Conservation (phyloP, 441 rosid species). For the Theobroma grandiflorum region DNA sequence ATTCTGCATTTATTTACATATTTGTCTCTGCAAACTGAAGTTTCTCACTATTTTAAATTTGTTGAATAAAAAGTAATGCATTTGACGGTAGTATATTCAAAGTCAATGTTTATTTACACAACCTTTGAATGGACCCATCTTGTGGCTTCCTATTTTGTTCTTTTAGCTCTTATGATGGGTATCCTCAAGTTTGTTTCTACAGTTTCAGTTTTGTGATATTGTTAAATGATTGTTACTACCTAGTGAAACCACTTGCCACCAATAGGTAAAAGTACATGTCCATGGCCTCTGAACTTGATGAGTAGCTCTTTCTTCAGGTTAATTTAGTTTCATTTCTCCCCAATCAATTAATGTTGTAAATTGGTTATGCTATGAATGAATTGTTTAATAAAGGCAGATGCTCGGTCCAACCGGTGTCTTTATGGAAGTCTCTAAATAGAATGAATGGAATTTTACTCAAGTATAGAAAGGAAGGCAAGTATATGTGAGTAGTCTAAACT, state of each 20-base stretch:
- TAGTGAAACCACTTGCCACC: background rate
- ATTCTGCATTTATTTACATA: conserved; percentile 1
- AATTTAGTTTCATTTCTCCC: background rate
- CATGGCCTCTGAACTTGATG: background rate
- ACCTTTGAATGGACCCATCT: background rate
- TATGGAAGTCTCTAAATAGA: background rate
- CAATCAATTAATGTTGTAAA: background rate
- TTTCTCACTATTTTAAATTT: background rate
- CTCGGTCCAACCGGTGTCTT: background rate
- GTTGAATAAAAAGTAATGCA: background rate
- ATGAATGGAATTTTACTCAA: conserved; percentile 1
- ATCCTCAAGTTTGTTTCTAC: background rate
- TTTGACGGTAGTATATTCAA: background rate
- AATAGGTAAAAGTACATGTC: background rate
- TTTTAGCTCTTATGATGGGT: background rate
- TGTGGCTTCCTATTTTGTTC: background rate
- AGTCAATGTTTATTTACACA: background rate
- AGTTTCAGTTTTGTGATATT: background rate
- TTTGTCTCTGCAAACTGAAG: background rate
- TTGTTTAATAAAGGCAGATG: background rate
- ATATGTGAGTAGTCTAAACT: background rate
- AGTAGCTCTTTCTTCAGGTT: background rate
- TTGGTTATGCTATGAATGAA: background rate
- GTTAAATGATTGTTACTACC: background rate
- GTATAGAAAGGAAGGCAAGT: background rate